Conservation (phyloP, 495 filamentous ascomycete genomes). For the Halenospora varia region DNA sequence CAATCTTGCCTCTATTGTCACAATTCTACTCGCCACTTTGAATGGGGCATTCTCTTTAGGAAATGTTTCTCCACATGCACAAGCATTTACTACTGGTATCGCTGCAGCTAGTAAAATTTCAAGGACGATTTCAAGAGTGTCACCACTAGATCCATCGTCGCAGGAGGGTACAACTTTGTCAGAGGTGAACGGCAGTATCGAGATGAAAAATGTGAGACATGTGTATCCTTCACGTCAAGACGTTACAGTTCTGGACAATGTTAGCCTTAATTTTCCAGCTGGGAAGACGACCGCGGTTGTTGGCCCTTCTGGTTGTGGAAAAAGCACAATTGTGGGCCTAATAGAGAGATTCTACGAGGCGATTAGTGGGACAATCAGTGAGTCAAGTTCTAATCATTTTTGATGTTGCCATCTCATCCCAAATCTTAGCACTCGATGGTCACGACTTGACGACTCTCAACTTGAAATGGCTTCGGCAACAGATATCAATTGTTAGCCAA, state of each 20-base stretch:
- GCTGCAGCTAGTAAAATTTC: conserved; percentile 6
- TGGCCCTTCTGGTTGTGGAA: conserved; percentile 41
- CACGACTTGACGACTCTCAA: conserved; percentile 31
- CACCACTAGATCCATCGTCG: conserved; percentile 45
- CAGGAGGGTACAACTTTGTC: not conserved
- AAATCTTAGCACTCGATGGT: not conserved
- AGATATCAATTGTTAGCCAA: conserved; percentile 7
- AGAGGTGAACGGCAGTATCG: conserved; percentile 36
- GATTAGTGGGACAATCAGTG: conserved; percentile 21
- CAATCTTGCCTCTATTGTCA: conserved; percentile 7
- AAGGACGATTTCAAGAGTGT: conserved; percentile 34
- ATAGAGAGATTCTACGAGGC: conserved; percentile 45
- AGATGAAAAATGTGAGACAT: conserved; percentile 53
- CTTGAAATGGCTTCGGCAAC: conserved; percentile 7
- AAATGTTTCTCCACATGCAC: conserved; percentile 8
- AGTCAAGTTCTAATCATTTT: not conserved
- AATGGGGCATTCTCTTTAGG: conserved; percentile 5
- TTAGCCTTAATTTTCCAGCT: conserved; percentile 1
- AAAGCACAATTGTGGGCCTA: conserved; percentile 36
- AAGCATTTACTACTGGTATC: conserved; percentile 3
- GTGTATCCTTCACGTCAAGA: conserved; percentile 57
- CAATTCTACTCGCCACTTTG: conserved; percentile 7
- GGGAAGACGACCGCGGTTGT: conserved; percentile 39
- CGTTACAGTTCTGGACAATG: conserved; percentile 40
- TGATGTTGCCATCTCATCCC: not conserved